phyloP scores from a whole-genome alignment of 169 alveolate species.

The Cryptosporidium ryanae region DNA sequence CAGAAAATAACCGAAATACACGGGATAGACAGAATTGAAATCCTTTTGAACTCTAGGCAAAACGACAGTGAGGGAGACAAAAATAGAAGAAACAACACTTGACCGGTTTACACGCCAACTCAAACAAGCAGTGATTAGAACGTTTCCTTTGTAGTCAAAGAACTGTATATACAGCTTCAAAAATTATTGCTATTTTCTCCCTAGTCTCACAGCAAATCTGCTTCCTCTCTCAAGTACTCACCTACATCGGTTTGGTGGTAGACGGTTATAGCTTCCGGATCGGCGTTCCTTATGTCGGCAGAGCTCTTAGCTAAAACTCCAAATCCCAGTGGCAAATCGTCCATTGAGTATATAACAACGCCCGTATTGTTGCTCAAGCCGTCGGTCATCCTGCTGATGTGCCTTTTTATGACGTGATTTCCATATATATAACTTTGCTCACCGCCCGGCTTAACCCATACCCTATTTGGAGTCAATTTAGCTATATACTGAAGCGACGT shows the following conservation, averaged over 20 bases:
- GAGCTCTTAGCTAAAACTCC: conserved; percentile 92
- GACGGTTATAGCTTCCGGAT: conserved; percentile 89
- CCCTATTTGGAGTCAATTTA: conserved; percentile 90
- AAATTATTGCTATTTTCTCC: conserved; percentile 6
- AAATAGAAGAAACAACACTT: neutral
- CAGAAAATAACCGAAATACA: conserved; percentile 63
- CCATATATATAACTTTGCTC: conserved; percentile 93
- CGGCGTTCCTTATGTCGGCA: conserved; percentile 88
- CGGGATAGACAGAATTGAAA: conserved; percentile 79
- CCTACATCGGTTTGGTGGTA: conserved; percentile 93
- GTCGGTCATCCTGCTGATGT: conserved; percentile 91
- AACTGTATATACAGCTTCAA: conserved; percentile 1
- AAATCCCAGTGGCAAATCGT: conserved; percentile 91
- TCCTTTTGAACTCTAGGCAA: conserved; percentile 30
- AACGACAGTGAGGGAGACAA: neutral
- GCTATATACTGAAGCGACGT: conserved; percentile 93
- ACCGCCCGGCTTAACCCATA: conserved; percentile 94
- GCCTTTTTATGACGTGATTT: conserved; percentile 92
- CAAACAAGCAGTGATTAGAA: conserved; percentile 2
- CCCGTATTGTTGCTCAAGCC: conserved; percentile 86
- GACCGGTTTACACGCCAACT: neutral
- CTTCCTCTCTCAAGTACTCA: conserved; percentile 93
- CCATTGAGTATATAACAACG: conserved; percentile 85
- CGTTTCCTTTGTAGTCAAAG: neutral
- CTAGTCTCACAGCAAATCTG: conserved; percentile 81